A percentile compares a stretch with the other conserved stretches of the same genome.
phyloP scores from a whole-genome alignment of 129 eudicot genomes.

The Artemisia annua region DNA sequence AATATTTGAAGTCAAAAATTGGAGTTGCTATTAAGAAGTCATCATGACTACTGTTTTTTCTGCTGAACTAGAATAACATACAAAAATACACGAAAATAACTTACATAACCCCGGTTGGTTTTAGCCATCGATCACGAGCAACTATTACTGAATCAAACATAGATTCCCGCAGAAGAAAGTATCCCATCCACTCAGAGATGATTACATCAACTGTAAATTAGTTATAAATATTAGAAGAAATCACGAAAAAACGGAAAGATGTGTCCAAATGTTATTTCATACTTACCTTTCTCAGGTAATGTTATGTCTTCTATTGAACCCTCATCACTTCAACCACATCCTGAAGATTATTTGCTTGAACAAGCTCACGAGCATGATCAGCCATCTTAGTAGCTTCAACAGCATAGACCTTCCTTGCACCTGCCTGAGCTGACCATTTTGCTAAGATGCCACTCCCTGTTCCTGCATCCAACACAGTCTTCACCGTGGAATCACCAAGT shows the following conservation, averaged over 20 bases:
- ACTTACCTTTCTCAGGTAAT: conserved; percentile 81
- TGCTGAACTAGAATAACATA: neutral
- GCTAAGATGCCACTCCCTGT: conserved; percentile 97
- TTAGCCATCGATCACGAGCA: conserved; percentile 98
- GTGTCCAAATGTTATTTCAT: neutral
- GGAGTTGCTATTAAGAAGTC: neutral
- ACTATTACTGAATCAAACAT: conserved; percentile 95
- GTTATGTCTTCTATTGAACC: conserved; percentile 87
- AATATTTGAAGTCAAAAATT: neutral
- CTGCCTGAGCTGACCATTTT: conserved; percentile 97
- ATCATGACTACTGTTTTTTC: neutral
- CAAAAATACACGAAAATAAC: conserved; percentile 13
- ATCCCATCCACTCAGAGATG: conserved; percentile 99
- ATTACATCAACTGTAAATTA: conserved; percentile 82
- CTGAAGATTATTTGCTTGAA: conserved; percentile 64
- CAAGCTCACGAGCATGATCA: conserved; percentile 81
- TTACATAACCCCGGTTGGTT: conserved; percentile 93
- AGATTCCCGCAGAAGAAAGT: conserved; percentile 98
- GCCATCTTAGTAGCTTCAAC: conserved; percentile 99
- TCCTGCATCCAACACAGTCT: conserved; percentile 97
- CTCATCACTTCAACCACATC: conserved; percentile 88
- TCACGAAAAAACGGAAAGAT: neutral
- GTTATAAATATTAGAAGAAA: neutral
- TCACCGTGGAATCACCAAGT: conserved; percentile 39
- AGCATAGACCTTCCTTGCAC: conserved; percentile 93